Evolutionary conservation across 176 grass and related monocot genomes (phyloP).

Genomic region (Carex pumila): DNA sequence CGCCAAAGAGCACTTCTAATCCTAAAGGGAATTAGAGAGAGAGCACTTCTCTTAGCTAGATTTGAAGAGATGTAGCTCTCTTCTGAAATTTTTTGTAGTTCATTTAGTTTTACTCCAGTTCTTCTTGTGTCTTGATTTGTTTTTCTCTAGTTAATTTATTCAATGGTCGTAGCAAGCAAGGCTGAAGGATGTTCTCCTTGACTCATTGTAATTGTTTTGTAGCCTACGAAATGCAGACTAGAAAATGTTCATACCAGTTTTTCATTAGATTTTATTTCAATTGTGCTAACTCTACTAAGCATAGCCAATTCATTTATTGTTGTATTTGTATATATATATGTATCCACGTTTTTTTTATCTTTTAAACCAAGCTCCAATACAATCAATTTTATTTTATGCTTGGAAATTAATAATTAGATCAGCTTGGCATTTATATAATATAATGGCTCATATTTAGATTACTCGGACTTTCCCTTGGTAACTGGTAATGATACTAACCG

Average conservation of each 20-base stretch:
- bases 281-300: not conserved
- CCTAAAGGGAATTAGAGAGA: slow-evolving; percentile 55
- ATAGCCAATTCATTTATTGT: not conserved
- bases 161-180: not conserved
- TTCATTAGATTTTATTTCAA: not conserved
- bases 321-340: not conserved
- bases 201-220: not conserved
- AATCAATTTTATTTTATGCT: not conserved
- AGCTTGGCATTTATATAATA: not conserved
- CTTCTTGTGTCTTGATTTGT: not conserved
- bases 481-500: not conserved
- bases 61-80: slow-evolving; percentile 1
- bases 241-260: not conserved
- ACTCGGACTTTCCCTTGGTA: not conserved
- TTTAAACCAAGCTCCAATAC: not conserved
- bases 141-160: not conserved
- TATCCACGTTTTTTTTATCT: not conserved
- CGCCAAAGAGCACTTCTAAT: slow-evolving; percentile 17
- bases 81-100: slow-evolving; percentile 31
- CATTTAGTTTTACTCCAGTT: not conserved
- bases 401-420: not conserved
- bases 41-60: not conserved
- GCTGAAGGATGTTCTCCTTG: slow-evolving; percentile 4
- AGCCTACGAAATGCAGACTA: not conserved
- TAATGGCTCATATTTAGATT: too few species aligned